Evolutionary conservation across 176 grass and related monocot genomes (phyloP), one percentile per base, ranked within the genome.

Genomic region (Areca catechu): DNA sequence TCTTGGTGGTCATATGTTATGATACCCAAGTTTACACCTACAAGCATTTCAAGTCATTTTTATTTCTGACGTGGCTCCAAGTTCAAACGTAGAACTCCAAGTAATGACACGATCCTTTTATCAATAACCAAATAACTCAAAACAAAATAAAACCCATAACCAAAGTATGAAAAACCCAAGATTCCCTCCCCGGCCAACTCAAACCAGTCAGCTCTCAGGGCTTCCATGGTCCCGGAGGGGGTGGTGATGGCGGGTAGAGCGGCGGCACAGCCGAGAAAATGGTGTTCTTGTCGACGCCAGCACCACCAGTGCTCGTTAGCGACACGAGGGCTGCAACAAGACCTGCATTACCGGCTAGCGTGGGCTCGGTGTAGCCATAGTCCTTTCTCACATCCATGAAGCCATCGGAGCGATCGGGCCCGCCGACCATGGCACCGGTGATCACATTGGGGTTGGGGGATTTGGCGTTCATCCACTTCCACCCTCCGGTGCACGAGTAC

Each of bases 211-310:
- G 54, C 69, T 28, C 58, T 77, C 79, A 98, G 16, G 93, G 87
- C 58, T 87, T 92, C 93, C 87, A 98, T 34, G 78, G 28, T 0
- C 76, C n/a, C 9, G 93, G 93, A 0, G 93, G 93, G n/a, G 93
- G 93, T 15, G 87, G 93, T 15, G 80, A 16, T 30, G 23, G 43
- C 1, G 81, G 87, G 76, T 79, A 98, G 70, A 85, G 80, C 0
- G 93, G 93, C 4, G 93, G 87, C 85, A 98, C 84, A 7, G 87
- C 83, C 2, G 93, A 98, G 77, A 96, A 96, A 48, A 98, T 92
- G 54, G 88, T 92, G 77, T 91, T 98, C 73, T 85, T 98, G 71
- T 98, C 88, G 58, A 92, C 54, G 65, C 87, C 78, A 6, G 25
- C 56, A n/a, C 78, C 72, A 19, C 51, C 65, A 1, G 63, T 83